Percentiles rank a stretch among this genome's conserved stretches.
These are phyloP conservation scores for Luffa acutangula DNA, from an alignment of 306 rosid species.

Conservation along the genomic window DNA sequence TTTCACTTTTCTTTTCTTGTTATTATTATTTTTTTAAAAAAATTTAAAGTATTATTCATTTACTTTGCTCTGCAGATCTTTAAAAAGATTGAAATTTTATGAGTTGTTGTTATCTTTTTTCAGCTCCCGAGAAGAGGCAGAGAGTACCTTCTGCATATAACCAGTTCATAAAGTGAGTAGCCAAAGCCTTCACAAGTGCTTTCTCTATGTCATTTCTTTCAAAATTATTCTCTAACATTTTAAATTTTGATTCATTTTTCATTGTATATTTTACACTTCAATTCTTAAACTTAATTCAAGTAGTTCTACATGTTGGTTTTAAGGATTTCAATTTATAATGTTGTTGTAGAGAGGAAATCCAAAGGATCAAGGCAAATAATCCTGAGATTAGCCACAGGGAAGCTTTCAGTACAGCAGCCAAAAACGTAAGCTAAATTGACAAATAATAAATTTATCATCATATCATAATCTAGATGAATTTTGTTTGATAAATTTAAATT, in stretches of 20 bases:
- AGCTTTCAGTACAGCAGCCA: conserved; percentile 97
- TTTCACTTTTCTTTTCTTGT: neutral
- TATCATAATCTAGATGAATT: neutral
- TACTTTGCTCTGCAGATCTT: neutral
- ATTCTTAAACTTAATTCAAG: neutral
- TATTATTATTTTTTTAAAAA: neutral
- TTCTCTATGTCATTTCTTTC: neutral
- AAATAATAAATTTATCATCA: neutral
- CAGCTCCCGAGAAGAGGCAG: conserved; percentile 99
- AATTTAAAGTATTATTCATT: neutral
- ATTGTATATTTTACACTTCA: neutral
- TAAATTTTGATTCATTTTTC: neutral
- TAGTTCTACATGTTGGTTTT: neutral
- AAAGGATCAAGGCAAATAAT: conserved; percentile 93
- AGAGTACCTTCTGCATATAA: conserved; percentile 99
- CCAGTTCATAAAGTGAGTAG: conserved; percentile 89
- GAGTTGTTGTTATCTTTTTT: conserved; percentile 57
- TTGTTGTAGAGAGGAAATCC: conserved; percentile 78
- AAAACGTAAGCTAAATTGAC: conserved; percentile 40
- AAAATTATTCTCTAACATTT: neutral
- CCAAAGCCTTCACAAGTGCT: neutral
- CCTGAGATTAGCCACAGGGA: conserved; percentile 96
- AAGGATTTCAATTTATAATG: neutral
- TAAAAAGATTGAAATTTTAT: neutral
- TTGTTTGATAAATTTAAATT: neutral